Base-by-base conservation (phyloP, 768 basidiomycete species). In the Auricularia auricula-judae region DNA sequence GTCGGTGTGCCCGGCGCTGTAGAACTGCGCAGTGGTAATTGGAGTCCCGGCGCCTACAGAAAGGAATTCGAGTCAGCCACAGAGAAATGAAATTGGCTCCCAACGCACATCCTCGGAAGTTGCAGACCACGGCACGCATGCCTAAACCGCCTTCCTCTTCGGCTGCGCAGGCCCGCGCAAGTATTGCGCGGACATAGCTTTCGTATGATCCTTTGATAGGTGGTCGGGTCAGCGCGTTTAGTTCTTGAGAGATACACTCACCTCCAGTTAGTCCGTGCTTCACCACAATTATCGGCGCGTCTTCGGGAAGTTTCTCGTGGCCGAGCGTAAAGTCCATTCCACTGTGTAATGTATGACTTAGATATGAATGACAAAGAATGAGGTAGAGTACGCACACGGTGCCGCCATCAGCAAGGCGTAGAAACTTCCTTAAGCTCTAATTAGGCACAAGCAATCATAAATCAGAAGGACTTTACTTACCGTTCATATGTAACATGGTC, bases 101-200 rank as follows among this genome's bases (percentile, higher is more conserved):
- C n/a, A n/a, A n/a, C n/a, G n/a, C n/a, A n/a, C n/a, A n/a, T n/a
- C n/a, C n/a, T n/a, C 95, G 84, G 76, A 89, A 95, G 76, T 96
- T 97, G 72, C 95, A 82, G 8, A 98, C 93, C 12, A 89, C 87
- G 3, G 84, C 95, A 65, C 97, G 82, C 74, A 91, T 96, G 16
- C 94, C 93, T 63, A 96, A 77, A 1, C 95, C 96, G n/a, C 91
- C 92, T 69, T 89, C 79, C 51, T 82, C 80, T 5, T 86, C 80
- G 34, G 89, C 81, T 35, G 80, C 79, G 72, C 87, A 87, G 14
- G 87, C 88, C 65, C 84, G 87, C 61, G 83, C 82, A 3, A 98
- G 78, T 58, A 97, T 81, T 35, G 89, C 86, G 67, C 93, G 81
- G 54, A 97, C 90, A 71, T 97, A 98, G 21, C 87, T 80, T 79